phyloP scores from a whole-genome alignment of 495 filamentous ascomycete species.

The Elasticomyces elasticus region DNA sequence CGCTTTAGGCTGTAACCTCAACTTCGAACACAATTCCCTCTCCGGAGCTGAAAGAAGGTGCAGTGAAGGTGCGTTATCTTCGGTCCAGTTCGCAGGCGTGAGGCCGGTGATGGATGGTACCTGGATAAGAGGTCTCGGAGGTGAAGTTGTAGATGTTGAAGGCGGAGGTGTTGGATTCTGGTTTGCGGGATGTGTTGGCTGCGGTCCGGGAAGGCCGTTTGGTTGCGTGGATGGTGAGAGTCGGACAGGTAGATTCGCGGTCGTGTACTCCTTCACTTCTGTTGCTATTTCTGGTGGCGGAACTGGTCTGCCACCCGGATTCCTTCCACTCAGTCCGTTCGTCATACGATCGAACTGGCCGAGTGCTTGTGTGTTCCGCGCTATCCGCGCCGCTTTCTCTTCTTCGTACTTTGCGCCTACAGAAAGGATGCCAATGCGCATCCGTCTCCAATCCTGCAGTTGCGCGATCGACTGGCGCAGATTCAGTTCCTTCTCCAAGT shows the following conservation, averaged over 20 bases:
- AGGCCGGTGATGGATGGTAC: slow-evolving; percentile 37
- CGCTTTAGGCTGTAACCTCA: slow-evolving; percentile 81
- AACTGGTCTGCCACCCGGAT: slow-evolving; percentile 35
- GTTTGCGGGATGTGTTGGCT: slow-evolving; percentile 12
- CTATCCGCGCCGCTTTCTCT: slow-evolving; percentile 70
- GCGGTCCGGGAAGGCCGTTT: slow-evolving; percentile 3
- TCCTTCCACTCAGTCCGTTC: slow-evolving; percentile 47
- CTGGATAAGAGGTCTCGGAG: slow-evolving; percentile 24
- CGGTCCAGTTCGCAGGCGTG: slow-evolving; percentile 56
- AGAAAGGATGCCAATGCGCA: slow-evolving; percentile 70
- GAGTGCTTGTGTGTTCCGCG: slow-evolving; percentile 49
- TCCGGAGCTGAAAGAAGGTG: slow-evolving; percentile 84
- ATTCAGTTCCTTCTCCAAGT: slow-evolving; percentile 80
- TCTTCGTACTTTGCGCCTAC: slow-evolving; percentile 89
- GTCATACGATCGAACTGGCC: slow-evolving; percentile 61
- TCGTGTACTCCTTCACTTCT: slow-evolving; percentile 60
- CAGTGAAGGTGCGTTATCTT: slow-evolving; percentile 68
- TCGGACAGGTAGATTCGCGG: slow-evolving; percentile 51
- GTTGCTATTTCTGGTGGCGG: slow-evolving; percentile 58
- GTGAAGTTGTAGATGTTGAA: slow-evolving; percentile 15
- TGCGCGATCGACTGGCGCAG: slow-evolving; percentile 81
- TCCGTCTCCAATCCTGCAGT: slow-evolving; percentile 85
- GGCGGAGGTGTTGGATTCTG: slow-evolving; percentile 23
- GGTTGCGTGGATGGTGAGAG: slow-evolving; percentile 32
- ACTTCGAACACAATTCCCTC: slow-evolving; percentile 67